phyloP scores from a whole-genome alignment of 2,329 filamentous ascomycete species.

The Penicillium sp. region DNA sequence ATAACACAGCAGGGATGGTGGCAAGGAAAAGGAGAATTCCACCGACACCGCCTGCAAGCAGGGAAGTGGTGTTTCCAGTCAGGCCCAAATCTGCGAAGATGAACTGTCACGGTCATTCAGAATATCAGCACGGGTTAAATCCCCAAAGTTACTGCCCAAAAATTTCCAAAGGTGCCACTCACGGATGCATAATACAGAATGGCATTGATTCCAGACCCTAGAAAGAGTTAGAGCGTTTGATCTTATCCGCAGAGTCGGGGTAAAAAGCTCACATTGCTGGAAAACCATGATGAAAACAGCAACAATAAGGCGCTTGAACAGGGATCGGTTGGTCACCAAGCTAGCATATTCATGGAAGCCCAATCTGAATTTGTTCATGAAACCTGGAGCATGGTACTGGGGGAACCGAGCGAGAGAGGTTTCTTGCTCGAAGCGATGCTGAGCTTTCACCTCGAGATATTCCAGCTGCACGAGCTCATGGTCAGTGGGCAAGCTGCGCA shows the following conservation, averaged over 20 bases:
- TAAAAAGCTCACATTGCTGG: constrained; percentile 48
- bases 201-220: constrained; percentile 40
- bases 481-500: constrained; percentile 64
- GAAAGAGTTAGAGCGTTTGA: neutral
- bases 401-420: constrained; percentile 61
- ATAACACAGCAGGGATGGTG: constrained; percentile 44
- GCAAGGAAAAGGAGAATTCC: constrained; percentile 44
- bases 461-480: constrained; percentile 73
- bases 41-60: constrained; percentile 44
- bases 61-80: constrained; percentile 38
- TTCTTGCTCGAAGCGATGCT: constrained; percentile 72
- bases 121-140: too few species aligned
- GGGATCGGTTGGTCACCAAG: constrained; percentile 36
- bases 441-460: constrained; percentile 76
- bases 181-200: constrained; percentile 43
- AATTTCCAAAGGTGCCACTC: constrained; percentile 3
- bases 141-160: too few species aligned
- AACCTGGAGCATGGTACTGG: constrained; percentile 1
- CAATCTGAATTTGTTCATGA: constrained; percentile 61
- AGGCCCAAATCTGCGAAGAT: constrained; percentile 40
- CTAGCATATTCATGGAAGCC: constrained; percentile 51
- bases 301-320: constrained; percentile 39
- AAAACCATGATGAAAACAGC: constrained; percentile 47
- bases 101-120: constrained; percentile 5
- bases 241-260: neutral